These are phyloP conservation scores for Zymoseptoria passerinii DNA, from an alignment of 2,329 filamentous ascomycete genomes.

Conservation along the genomic window DNA sequence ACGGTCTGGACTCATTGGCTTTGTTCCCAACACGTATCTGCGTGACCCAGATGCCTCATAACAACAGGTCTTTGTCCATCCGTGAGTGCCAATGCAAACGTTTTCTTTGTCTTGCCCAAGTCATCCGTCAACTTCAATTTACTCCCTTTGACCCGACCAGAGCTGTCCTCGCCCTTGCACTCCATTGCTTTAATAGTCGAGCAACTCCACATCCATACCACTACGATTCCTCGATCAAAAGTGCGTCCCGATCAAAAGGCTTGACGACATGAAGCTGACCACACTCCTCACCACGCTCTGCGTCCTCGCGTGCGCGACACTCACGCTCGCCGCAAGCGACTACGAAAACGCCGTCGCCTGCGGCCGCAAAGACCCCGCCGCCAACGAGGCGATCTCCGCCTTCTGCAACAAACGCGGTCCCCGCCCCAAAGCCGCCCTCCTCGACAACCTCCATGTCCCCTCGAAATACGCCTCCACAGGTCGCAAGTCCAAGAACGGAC, in stretches of 20 bases:
- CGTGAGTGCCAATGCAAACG: neutral
- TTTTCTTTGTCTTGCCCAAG: neutral
- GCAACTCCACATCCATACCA: no score
- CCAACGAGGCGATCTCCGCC: conserved; percentile 16
- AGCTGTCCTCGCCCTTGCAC: neutral
- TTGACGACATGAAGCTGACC: conserved; percentile 1
- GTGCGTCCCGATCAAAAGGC: neutral
- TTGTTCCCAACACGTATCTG: neutral
- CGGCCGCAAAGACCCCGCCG: conserved; percentile 13
- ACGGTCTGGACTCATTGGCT: neutral
- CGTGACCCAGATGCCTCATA: neutral
- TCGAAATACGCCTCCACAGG: conserved; percentile 9
- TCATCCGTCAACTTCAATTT: neutral
- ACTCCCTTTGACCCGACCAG: neutral
- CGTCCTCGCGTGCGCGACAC: conserved; percentile 2
- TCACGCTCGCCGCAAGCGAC: conserved; percentile 6
- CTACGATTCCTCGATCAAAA: no score
- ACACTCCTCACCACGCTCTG: conserved; percentile 3
- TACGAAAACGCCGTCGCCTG: conserved; percentile 18
- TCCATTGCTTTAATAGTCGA: neutral
- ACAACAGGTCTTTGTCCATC: neutral
- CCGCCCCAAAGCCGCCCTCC: neutral
- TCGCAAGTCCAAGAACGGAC: conserved; percentile 4
- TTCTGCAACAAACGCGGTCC: conserved; percentile 15
- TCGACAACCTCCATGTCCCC: conserved; percentile 16